Conservation (phyloP, 106 monocot species). For the Dactylorhiza incarnata region DNA sequence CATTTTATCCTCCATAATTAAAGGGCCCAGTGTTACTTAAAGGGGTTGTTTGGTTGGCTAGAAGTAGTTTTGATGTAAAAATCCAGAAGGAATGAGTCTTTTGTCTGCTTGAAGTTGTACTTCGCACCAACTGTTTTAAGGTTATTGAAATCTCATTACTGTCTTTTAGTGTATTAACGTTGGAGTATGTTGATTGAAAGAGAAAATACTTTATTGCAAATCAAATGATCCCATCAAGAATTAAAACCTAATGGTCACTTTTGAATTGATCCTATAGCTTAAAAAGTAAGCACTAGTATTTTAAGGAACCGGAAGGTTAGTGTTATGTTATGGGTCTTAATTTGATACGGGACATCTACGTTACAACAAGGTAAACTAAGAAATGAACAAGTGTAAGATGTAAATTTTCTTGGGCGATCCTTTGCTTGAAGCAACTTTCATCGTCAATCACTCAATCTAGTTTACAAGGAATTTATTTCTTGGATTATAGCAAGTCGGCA, state of each 20-base stretch:
- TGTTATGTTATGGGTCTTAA: background rate
- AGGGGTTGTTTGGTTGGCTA: background rate
- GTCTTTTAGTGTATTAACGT: background rate
- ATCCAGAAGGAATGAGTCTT: too few species aligned
- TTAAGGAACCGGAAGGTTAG: background rate
- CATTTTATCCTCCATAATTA: background rate
- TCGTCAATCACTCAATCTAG: too few species aligned
- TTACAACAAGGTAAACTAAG: too few species aligned
- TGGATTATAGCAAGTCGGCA: too few species aligned
- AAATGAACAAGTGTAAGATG: too few species aligned
- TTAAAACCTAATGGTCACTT: background rate
- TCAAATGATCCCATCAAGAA: background rate
- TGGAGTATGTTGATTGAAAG: background rate
- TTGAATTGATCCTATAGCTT: background rate
- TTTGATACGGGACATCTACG: background rate
- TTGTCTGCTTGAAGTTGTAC: background rate
- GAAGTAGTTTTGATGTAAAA: too few species aligned
- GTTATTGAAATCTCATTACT: background rate
- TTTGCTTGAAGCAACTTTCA: too few species aligned
- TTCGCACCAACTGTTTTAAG: background rate
- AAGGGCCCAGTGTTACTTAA: background rate
- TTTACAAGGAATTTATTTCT: too few species aligned
- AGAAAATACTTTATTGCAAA: conserved; percentile 2
- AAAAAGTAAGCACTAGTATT: background rate
- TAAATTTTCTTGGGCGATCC: too few species aligned